Conservation (phyloP, 1,139 yeast species). For the Schizosaccharomyces versatilis region DNA sequence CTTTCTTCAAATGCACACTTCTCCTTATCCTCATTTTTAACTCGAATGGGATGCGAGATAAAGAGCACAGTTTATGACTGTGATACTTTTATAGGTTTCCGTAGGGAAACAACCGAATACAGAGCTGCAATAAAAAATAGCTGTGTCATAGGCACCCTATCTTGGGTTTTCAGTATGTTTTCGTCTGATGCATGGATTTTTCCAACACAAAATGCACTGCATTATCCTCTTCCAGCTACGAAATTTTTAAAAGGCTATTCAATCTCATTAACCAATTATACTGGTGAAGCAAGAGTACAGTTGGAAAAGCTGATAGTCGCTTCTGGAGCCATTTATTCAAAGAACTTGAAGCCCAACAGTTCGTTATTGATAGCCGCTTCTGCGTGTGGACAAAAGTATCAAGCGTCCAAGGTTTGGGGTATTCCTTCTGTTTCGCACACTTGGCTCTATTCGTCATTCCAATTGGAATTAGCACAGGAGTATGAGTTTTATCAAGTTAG, state of each 20-base stretch:
- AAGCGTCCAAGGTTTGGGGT: conserved; percentile 48
- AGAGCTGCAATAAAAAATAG: background rate
- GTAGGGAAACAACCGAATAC: background rate
- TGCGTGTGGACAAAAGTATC: conserved; percentile 50
- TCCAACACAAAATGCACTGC: conserved; percentile 17
- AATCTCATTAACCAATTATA: conserved; percentile 55
- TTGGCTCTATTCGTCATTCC: conserved; percentile 32
- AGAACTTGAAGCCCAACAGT: conserved; percentile 41
- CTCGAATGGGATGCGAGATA: conserved; percentile 12
- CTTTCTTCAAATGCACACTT: conserved; percentile 1
- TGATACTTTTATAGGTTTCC: background rate
- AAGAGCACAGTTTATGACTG: conserved; percentile 19
- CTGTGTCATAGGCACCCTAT: background rate
- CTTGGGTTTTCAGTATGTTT: conserved; percentile 44
- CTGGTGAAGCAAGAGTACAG: conserved; percentile 64
- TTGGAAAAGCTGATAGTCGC: conserved; percentile 40
- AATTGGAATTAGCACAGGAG: background rate
- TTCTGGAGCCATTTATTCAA: conserved; percentile 59
- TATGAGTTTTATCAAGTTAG: no score
- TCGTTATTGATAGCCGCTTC: conserved; percentile 50
- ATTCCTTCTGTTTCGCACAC: conserved; percentile 45
- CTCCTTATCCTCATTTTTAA: background rate
- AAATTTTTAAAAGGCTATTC: conserved; percentile 47
- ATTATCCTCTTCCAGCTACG: conserved; percentile 39
- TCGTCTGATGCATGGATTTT: conserved; percentile 36